Base-by-base conservation (phyloP, 345 rosid species). In the Salix udensis region DNA sequence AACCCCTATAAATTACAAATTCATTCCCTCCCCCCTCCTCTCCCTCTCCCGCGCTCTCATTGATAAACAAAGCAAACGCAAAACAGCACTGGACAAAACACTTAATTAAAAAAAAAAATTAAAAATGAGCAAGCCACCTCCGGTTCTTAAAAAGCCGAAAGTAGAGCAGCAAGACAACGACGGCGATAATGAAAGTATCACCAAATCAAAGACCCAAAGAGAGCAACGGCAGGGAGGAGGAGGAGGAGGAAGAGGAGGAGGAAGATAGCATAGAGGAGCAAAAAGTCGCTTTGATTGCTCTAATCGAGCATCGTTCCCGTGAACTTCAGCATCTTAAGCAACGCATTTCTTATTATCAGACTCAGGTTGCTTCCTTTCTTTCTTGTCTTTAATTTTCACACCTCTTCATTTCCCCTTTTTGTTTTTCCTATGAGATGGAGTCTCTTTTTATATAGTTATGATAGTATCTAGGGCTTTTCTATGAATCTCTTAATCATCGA, bases 291-390 rank as follows among this genome's bases (percentile, higher is more conserved):
- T 83, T 94, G 64, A 81, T 91, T 5, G 96, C 98, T 79, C 74
- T 92, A 79, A 87, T 89, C 73, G 94, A 89, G 7, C 96, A 94
- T 76, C 94, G 98, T 28, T 52, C 87, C 30, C 85, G 74, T 61
- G 91, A 94, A 84, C 89, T 89, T 58, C 80, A 89, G 28, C 90
- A 88, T 77, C 92, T 91, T 76, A 81, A 74, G 31, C 82, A 72
- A n/a, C 97, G 93, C 69, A 78, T 94, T 68, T 46, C 90, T 75
- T 89, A 91, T 81, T 94, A 92, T 88, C 82, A 76, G 60, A 81
- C 91, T 82, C 91, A 91, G 96, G 97, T 94, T 50, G 16, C 60
- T 53, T 34, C 11, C 7, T 37, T 58, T 62, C 16, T 42, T 23
- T 55, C 34, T n/a, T 48, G 37, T 62, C 30, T 28, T 66, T 26